Percentiles rank a stretch among this genome's conserved stretches.
These are phyloP conservation scores for Fusarium neocosmosporiellum DNA, from an alignment of 2,329 filamentous ascomycete genomes.

Conservation along the genomic window DNA sequence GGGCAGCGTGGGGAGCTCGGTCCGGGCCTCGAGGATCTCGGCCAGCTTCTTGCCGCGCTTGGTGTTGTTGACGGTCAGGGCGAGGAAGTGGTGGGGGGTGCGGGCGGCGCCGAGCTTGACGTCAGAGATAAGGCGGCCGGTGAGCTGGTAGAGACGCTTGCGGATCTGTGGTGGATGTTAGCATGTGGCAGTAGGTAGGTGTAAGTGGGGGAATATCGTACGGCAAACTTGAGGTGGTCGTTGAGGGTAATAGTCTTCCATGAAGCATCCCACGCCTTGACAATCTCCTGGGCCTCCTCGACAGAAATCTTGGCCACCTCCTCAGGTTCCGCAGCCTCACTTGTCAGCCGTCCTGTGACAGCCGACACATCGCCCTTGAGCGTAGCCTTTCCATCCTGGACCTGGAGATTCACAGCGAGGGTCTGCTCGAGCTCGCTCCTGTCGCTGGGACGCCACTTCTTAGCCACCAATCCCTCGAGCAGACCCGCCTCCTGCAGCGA, in stretches of 20 bases:
- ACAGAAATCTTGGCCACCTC: constrained; percentile 42
- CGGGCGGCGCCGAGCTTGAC: constrained; percentile 67
- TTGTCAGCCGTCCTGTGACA: constrained; percentile 49
- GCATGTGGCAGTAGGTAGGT: background rate
- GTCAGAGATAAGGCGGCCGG: constrained; percentile 81
- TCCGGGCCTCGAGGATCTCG: constrained; percentile 63
- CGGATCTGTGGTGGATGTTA: constrained; percentile 68
- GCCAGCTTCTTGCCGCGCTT: constrained; percentile 72
- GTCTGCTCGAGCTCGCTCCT: constrained; percentile 50
- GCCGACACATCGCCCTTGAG: constrained; percentile 52
- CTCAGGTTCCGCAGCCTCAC: constrained; percentile 43
- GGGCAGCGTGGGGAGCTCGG: constrained; percentile 62
- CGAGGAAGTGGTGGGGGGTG: constrained; percentile 66
- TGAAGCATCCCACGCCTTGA: constrained; percentile 60
- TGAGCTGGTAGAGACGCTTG: constrained; percentile 85
- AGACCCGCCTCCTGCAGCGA: constrained; percentile 52
- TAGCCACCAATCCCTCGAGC: constrained; percentile 46
- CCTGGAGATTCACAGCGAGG: constrained; percentile 52
- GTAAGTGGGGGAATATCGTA: constrained; percentile 55
- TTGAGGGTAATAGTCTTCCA: constrained; percentile 70
- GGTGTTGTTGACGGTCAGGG: constrained; percentile 63
- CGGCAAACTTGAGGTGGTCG: constrained; percentile 77
- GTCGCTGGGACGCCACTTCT: constrained; percentile 49
- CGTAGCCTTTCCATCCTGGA: constrained; percentile 54
- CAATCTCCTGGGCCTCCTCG: constrained; percentile 56